Evolutionary conservation across 73 alveolate species (phyloP), one percentile per base, ranked within the genome.

Genomic region (Blepharisma japonicum): DNA sequence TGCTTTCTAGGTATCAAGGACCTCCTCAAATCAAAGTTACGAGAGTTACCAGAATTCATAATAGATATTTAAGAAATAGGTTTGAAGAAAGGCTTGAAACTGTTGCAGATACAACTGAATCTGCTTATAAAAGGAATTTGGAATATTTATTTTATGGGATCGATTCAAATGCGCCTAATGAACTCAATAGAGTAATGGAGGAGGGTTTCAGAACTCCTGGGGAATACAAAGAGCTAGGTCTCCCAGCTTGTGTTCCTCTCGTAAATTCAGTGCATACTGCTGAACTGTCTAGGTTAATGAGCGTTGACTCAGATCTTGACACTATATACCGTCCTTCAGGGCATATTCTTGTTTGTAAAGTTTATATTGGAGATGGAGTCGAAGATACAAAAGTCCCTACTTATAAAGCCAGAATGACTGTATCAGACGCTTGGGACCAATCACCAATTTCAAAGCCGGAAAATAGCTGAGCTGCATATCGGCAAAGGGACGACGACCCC

Each of bases 61-160:
- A 88, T 55, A 85, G 90, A 76, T 88, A 84, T 71, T 54, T 88
- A 9, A 85, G 95, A 71, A 85, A 88, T 67, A 71, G 89, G 55
- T 88, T 88, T 74, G 95, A 88, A 76, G 95, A 88, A 55, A 80
- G 77, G 55, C 61, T 88, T 78, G 95, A 88, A 66, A 81, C 81
- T 25, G 54, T 87, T 48, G 97, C 87, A 42, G 97, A 90, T 77
- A 86, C 89, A n/a, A 71, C 91, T 6, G 92, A 90, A 55, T 53
- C 68, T 8, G 55, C 83, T 55, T 89, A 90, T 55, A 91, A 91
- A 77, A 86, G 86, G 55, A 61, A 85, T n/a, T 72, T 91, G 23
- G 97, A 91, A 56, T 91, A 91, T 78, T 66, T 91, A 47, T 91
- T 91, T 68, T 91, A 91, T 83, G 97, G 96, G 0, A 77, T 78